These are phyloP conservation scores for Hypoxylon cercidicola DNA, from an alignment of 495 filamentous ascomycete species.

Conservation along the genomic window DNA sequence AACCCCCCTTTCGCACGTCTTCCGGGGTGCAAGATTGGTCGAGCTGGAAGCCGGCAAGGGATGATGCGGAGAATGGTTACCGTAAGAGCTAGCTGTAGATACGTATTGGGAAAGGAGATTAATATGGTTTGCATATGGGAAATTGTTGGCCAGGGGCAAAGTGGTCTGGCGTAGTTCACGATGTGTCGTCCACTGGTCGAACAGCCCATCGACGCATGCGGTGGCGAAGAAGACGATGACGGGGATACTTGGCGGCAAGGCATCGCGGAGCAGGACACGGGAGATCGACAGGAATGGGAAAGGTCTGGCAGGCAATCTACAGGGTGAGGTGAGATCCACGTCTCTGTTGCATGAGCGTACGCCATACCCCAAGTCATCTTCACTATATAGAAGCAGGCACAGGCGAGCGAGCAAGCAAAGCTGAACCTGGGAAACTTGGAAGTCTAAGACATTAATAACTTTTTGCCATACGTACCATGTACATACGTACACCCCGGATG, in stretches of 20 bases:
- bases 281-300: constrained; percentile 36
- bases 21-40: constrained; percentile 20
- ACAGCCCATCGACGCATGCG: not conserved
- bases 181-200: constrained; percentile 10
- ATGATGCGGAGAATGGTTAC: constrained; percentile 1
- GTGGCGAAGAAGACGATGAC: constrained; percentile 13
- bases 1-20: constrained; percentile 8
- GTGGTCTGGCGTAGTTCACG: constrained; percentile 11
- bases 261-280: constrained; percentile 21
- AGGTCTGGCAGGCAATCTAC: constrained; percentile 4
- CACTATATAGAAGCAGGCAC: not conserved
- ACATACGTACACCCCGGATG: constrained; percentile 26
- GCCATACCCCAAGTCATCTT: constrained; percentile 2
- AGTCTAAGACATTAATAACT: constrained; percentile 25
- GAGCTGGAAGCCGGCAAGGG: constrained; percentile 9
- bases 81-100: not conserved
- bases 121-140: not conserved
- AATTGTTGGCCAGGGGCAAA: constrained; percentile 34
- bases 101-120: too few species aligned
- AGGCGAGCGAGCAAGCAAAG: not conserved
- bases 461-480: not conserved
- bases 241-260: constrained; percentile 17
- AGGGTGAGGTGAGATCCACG: not conserved
- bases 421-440: constrained; percentile 33
- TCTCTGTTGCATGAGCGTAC: constrained; percentile 19